Base-by-base conservation (phyloP, 768 basidiomycete species). In the Rhizopogon rudus region DNA sequence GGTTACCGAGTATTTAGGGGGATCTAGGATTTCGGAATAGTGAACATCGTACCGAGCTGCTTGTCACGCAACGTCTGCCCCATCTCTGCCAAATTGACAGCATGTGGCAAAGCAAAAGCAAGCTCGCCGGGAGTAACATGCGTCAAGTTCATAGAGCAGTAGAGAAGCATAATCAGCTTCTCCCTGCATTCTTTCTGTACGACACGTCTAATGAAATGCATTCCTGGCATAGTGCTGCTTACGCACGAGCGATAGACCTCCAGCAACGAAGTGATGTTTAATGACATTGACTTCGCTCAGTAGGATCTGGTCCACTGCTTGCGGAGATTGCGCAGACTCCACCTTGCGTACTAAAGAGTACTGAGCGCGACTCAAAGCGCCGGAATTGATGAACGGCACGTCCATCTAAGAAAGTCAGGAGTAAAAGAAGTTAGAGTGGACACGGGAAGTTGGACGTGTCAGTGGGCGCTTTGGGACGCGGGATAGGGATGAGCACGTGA, bases 311-410 rank as follows among this genome's bases (percentile, higher is more conserved):
- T 93, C 86, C 3, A 81, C 85, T 28, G 77, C 74, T 57, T 82
- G 80, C 0, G 75, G 60, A 3, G 87, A 82, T 13, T 67, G 54
- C 1, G 87, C 79, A 22, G 75, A 73, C 71, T 94, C 91, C 8
- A 91, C 77, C 55, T 81, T 86, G 54, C 83, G 80, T 44, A 93
- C 87, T 43, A 94, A 75, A 25, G 80, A 71, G 70, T 91, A 93
- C 59, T 93, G 88, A 3, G 81, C 75, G 58, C 88, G 79, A 71
- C 80, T 88, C 57, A 86, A 73, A 22, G 91, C 90, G 45, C 90
- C 88, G 39, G 91, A 93, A 8, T 86, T 85, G 45, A 79, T 72
- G 68, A 88, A 92, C 7, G 90, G 85, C 2, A 90, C 81, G n/a
- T 91, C 81, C 88, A 91, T 90, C 37, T 55, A 29, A 56, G 29